Conservation (phyloP, 2,329 filamentous ascomycete species). For the Fusarium udum region DNA sequence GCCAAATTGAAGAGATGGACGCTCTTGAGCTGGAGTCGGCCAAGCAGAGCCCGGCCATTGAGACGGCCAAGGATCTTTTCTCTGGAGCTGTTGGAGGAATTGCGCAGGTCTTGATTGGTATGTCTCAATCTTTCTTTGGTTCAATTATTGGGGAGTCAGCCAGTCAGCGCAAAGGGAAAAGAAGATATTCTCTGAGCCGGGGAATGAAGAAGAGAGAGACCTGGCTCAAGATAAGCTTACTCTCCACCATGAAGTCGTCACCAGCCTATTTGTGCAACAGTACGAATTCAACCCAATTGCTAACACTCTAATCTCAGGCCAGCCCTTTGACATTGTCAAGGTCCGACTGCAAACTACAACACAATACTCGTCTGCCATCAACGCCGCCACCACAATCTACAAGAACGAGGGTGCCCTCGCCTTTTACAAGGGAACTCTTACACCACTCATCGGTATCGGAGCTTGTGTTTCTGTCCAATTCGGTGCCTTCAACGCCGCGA, state of each 20-base stretch:
- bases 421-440: conserved; percentile 98
- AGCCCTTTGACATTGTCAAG: conserved; percentile 92
- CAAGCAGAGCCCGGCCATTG: conserved; percentile 53
- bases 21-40: conserved; percentile 49
- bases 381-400: conserved; percentile 85
- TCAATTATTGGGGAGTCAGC: neutral
- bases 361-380: conserved; percentile 81
- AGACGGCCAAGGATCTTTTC: conserved; percentile 88
- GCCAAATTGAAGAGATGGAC: conserved; percentile 40
- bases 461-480: conserved; percentile 99
- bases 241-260: conserved; percentile 16
- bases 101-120: conserved; percentile 92
- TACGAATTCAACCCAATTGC: neutral
- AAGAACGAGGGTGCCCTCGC: conserved; percentile 86
- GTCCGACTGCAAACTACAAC: conserved; percentile 92
- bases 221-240: conserved; percentile 11
- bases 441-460: conserved; percentile 92
- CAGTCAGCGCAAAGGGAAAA: conserved; percentile 20
- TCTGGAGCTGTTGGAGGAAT: conserved; percentile 91
- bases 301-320: conserved; percentile 57
- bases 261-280: neutral
- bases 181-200: conserved; percentile 48
- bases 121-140: neutral
- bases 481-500: conserved; percentile 93
- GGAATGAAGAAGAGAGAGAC: neutral